phyloP scores from a whole-genome alignment of 2,329 filamentous ascomycete species.

The Monilinia laxa region DNA sequence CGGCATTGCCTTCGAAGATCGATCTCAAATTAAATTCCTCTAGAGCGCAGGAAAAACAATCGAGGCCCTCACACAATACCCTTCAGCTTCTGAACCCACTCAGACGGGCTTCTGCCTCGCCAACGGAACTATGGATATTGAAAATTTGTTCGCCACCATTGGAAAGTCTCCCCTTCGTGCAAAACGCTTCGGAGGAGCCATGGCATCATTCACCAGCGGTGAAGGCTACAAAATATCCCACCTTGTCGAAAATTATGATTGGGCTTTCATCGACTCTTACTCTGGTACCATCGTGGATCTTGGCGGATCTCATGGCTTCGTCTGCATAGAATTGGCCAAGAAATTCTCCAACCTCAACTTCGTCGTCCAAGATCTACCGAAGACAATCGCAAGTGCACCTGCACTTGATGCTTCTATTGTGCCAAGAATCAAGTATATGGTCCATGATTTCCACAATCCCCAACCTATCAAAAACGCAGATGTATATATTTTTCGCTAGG shows the following conservation, averaged over 20 bases:
- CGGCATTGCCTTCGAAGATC: neutral
- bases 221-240: slow-evolving; percentile 56
- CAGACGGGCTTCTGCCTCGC: slow-evolving; percentile 54
- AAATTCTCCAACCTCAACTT: slow-evolving; percentile 53
- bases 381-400: slow-evolving; percentile 50
- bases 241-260: slow-evolving; percentile 55
- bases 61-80: slow-evolving; percentile 46
- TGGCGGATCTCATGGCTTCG: slow-evolving; percentile 58
- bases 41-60: slow-evolving; percentile 50
- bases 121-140: slow-evolving; percentile 50
- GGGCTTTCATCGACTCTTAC: slow-evolving; percentile 47
- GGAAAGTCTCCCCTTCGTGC: slow-evolving; percentile 50
- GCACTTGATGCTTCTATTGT: slow-evolving; percentile 45
- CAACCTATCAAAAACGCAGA: slow-evolving; percentile 56
- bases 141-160: slow-evolving; percentile 56
- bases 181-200: slow-evolving; percentile 54
- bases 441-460: slow-evolving; percentile 58
- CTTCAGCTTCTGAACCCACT: slow-evolving; percentile 50
- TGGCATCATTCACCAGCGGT: slow-evolving; percentile 54
- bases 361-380: slow-evolving; percentile 54
- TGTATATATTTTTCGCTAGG: slow-evolving; percentile 59
- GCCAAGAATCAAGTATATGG: slow-evolving; percentile 44
- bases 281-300: slow-evolving; percentile 56
- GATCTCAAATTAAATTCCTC: slow-evolving; percentile 27
- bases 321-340: slow-evolving; percentile 54